Evolutionary conservation across 495 filamentous ascomycete species (phyloP).

Genomic region (Bombardia bombarda): DNA sequence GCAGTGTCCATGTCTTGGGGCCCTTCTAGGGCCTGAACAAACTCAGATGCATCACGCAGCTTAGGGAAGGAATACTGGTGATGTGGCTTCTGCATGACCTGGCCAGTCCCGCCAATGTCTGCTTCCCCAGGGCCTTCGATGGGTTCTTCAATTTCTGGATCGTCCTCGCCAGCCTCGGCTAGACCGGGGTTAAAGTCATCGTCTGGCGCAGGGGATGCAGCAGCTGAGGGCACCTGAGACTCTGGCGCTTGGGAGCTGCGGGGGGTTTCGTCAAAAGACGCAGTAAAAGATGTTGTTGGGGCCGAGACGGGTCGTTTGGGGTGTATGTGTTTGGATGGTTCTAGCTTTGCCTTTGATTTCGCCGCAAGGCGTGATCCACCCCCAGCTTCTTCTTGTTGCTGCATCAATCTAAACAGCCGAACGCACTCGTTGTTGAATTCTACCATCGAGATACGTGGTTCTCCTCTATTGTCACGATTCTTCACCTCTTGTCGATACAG

Average conservation of each 20-base stretch:
- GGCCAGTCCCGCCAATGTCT: too few relatives aligned
- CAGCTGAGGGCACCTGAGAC: constrained; percentile 15
- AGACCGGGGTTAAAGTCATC: constrained; percentile 9
- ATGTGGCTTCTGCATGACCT: too few relatives aligned
- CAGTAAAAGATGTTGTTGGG: background rate
- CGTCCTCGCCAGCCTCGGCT: constrained; percentile 16
- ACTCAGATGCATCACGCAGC: constrained; percentile 28
- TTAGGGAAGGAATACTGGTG: constrained; percentile 26
- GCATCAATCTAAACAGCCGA: constrained; percentile 10
- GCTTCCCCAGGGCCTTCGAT: constrained; percentile 6
- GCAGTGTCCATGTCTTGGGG: constrained; percentile 29
- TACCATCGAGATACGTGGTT: constrained; percentile 11
- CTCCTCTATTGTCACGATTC: constrained; percentile 7
- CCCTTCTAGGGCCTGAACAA: constrained; percentile 24
- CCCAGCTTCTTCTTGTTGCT: background rate
- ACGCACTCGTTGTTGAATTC: constrained; percentile 18
- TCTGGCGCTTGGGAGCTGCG: constrained; percentile 11
- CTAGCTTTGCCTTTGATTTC: background rate
- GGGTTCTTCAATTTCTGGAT: constrained; percentile 16
- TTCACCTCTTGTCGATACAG: constrained; percentile 13
- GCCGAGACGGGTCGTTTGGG: too few relatives aligned
- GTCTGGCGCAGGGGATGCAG: constrained; percentile 18
- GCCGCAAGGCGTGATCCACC: background rate
- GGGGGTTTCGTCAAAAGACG: constrained; percentile 3
- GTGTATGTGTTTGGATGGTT: too few relatives aligned